phyloP scores from a whole-genome alignment of 1,284 basidiomycete genomes.

The Leccinum subrobustum region DNA sequence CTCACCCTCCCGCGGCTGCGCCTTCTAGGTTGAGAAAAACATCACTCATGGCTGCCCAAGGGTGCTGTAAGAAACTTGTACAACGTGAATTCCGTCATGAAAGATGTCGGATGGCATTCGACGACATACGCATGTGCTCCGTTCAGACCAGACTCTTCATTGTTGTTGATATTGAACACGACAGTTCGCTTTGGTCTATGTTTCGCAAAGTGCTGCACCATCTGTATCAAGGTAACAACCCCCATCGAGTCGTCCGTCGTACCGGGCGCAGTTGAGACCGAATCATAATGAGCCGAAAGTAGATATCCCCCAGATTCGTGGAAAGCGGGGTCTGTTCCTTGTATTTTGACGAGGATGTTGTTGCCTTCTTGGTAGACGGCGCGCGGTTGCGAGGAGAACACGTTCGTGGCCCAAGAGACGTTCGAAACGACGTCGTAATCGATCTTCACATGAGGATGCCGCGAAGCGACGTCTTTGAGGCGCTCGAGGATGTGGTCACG shows the following conservation, averaged over 20 bases:
- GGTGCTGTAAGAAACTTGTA: slow-evolving; percentile 50
- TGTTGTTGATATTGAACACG: slow-evolving; percentile 81
- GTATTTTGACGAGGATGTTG: slow-evolving; percentile 69
- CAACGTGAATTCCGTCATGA: slow-evolving; percentile 1
- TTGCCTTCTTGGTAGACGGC: slow-evolving; percentile 66
- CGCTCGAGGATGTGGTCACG: slow-evolving; percentile 57
- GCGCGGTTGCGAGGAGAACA: slow-evolving; percentile 11
- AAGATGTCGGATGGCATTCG: background rate
- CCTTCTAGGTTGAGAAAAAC: slow-evolving; percentile 80
- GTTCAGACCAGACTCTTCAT: slow-evolving; percentile 72
- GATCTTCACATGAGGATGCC: slow-evolving; percentile 46
- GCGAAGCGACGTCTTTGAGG: slow-evolving; percentile 44
- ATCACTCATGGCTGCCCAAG: slow-evolving; percentile 61
- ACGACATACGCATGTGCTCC: slow-evolving; percentile 60
- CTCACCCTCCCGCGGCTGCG: slow-evolving; percentile 74
- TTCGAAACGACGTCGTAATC: slow-evolving; percentile 59
- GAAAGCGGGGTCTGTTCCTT: slow-evolving; percentile 47
- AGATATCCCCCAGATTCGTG: slow-evolving; percentile 49
- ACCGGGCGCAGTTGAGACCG: slow-evolving; percentile 72
- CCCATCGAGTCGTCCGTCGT: slow-evolving; percentile 78
- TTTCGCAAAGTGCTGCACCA: slow-evolving; percentile 58
- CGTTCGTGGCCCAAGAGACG: slow-evolving; percentile 44
- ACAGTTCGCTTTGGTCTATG: slow-evolving; percentile 57
- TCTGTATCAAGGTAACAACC: slow-evolving; percentile 62
- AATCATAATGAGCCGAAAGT: slow-evolving; percentile 82